phyloP scores from a whole-genome alignment of 2,329 filamentous ascomycete species.

The Diplodia mutila region DNA sequence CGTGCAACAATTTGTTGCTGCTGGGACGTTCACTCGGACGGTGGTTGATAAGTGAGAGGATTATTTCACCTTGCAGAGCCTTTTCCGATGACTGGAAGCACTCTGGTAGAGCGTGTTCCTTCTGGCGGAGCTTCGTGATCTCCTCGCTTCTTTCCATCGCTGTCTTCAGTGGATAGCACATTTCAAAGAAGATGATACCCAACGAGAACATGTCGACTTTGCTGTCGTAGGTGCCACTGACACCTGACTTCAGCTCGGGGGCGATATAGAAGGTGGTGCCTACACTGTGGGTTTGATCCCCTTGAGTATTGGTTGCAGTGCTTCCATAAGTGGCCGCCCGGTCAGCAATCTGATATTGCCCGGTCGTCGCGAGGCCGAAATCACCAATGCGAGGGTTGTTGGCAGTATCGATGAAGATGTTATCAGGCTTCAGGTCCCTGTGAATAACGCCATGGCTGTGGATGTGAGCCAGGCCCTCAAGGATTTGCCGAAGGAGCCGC shows the following conservation, averaged over 20 bases:
- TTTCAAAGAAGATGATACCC: conserved; percentile 97
- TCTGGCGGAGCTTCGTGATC: conserved; percentile 69
- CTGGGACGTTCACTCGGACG: conserved; percentile 81
- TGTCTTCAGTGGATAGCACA: conserved; percentile 71
- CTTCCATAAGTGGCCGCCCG: conserved; percentile 46
- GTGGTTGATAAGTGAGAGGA: conserved; percentile 79
- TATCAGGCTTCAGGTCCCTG: conserved; percentile 94
- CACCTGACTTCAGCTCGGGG: conserved; percentile 80
- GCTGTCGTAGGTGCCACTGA: conserved; percentile 78
- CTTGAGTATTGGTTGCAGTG: conserved; percentile 36
- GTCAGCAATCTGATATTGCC: conserved; percentile 69
- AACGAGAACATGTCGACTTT: conserved; percentile 99
- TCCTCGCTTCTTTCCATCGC: conserved; percentile 67
- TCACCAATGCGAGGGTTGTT: conserved; percentile 96
- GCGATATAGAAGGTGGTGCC: conserved; percentile 90
- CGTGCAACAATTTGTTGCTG: conserved; percentile 79
- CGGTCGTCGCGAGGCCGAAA: conserved; percentile 90
- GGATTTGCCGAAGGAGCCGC: conserved; percentile 86
- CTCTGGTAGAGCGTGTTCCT: conserved; percentile 68
- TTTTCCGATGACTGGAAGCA: conserved; percentile 75
- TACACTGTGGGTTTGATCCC: conserved; percentile 71
- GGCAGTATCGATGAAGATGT: conserved; percentile 90
- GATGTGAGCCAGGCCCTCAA: conserved; percentile 88
- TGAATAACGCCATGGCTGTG: conserved; percentile 92
- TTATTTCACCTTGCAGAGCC: conserved; percentile 72